Evolutionary conservation across 192 early-diverging fungal genomes (phyloP).

Genomic region (Dispira simplex): DNA sequence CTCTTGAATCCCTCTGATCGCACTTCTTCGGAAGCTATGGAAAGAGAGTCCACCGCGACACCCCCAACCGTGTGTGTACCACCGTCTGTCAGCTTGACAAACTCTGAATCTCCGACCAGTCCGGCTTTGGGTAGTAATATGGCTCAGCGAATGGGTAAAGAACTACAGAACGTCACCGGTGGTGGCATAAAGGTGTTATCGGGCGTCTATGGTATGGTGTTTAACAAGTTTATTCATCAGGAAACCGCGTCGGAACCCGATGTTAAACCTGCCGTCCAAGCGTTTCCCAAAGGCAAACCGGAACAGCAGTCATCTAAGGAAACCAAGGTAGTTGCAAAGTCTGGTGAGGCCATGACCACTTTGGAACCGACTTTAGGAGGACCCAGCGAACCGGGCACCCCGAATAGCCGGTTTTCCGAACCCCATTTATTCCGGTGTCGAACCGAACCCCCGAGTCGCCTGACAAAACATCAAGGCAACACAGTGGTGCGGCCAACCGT

Average conservation of each 20-base stretch:
- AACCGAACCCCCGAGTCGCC: no score
- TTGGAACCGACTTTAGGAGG: no score
- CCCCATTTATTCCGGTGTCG: neutral
- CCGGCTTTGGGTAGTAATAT: no score
- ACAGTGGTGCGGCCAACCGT: no score
- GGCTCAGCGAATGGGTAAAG: conserved; percentile 20
- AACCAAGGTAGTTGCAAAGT: neutral
- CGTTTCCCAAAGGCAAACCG: neutral
- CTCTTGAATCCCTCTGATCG: no score
- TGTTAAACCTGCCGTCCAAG: neutral
- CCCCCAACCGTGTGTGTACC: no score
- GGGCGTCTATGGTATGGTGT: conserved; percentile 27
- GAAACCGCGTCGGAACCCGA: neutral
- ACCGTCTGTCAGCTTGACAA: no score
- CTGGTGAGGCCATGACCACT: no score
- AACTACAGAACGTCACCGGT: conserved; percentile 28
- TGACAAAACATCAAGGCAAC: no score
- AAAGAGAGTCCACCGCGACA: no score
- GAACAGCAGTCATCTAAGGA: neutral
- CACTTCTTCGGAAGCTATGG: no score
- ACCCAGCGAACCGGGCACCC: neutral
- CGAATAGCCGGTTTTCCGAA: neutral
- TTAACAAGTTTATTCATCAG: conserved; percentile 20
- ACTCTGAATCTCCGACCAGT: no score
- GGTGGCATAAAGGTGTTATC: conserved; percentile 26